phyloP scores from a whole-genome alignment of 192 early-diverging fungal species.

The Endogone sp. region DNA sequence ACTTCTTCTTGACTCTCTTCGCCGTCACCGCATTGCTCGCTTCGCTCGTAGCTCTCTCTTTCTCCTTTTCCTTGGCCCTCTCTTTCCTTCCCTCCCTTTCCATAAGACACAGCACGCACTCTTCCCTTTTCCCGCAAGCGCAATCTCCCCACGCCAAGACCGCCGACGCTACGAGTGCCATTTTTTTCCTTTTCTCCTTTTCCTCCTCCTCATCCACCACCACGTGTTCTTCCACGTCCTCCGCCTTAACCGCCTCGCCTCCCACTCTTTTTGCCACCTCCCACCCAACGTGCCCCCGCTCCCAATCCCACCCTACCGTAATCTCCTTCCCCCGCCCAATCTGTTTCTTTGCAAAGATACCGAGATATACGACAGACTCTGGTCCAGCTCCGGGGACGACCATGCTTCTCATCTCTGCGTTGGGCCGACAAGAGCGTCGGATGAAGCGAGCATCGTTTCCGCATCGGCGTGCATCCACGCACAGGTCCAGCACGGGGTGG shows the following conservation, averaged over 20 bases:
- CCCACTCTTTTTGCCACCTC: not conserved
- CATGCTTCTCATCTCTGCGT: conserved; percentile 60
- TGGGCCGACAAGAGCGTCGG: conserved; percentile 63
- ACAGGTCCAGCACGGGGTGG: conserved; percentile 59
- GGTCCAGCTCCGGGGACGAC: conserved; percentile 39
- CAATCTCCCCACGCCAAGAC: not conserved
- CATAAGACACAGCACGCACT: not conserved
- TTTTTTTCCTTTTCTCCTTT: not conserved
- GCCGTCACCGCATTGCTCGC: not conserved
- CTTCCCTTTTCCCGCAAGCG: not conserved
- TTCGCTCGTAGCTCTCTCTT: not conserved
- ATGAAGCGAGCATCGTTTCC: conserved; percentile 69
- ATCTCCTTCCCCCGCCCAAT: conserved; percentile 64
- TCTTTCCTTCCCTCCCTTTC: not conserved
- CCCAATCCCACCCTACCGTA: conserved; percentile 70
- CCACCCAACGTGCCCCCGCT: not conserved
- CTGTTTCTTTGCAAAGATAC: conserved; percentile 54
- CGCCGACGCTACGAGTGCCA: not conserved
- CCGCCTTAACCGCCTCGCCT: not conserved
- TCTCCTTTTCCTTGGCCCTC: not conserved
- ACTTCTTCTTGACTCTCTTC: not conserved
- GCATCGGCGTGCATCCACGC: conserved; percentile 63
- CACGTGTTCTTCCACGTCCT: not conserved
- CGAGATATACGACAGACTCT: conserved; percentile 56
- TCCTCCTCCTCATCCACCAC: not conserved